Percentiles rank a stretch among this genome's conserved stretches.
phyloP scores from a whole-genome alignment of 495 filamentous ascomycete species.

The Chaetomidium leptoderma region DNA sequence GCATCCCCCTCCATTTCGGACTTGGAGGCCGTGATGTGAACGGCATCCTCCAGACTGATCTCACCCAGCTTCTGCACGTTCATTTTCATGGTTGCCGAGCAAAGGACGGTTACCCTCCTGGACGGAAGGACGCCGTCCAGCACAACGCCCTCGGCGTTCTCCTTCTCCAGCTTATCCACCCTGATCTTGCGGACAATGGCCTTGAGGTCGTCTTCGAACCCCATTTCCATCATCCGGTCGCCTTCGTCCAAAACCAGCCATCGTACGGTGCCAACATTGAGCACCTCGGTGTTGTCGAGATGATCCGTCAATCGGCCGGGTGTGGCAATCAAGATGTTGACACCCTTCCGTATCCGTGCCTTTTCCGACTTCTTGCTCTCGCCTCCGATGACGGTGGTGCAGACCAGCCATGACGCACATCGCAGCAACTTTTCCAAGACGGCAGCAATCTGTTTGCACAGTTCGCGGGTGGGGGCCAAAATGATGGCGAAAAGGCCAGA shows the following conservation, averaged over 20 bases:
- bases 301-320: slow-evolving; percentile 88
- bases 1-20: slow-evolving; percentile 43
- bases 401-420: slow-evolving; percentile 83
- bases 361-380: slow-evolving; percentile 98
- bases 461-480: slow-evolving; percentile 83
- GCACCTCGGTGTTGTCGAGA: slow-evolving; percentile 79
- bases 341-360: slow-evolving; percentile 80
- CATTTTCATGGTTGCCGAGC: slow-evolving; percentile 96
- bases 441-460: slow-evolving; percentile 85
- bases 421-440: slow-evolving; percentile 78
- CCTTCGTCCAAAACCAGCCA: slow-evolving; percentile 96
- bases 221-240: slow-evolving; percentile 93
- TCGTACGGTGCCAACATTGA: slow-evolving; percentile 82
- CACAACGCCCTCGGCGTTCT: slow-evolving; percentile 38
- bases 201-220: slow-evolving; percentile 83
- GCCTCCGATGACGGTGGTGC: slow-evolving; percentile 87
- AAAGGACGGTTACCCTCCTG: slow-evolving; percentile 80
- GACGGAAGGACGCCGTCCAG: slow-evolving; percentile 59
- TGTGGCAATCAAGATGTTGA: slow-evolving; percentile 93
- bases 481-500: slow-evolving; percentile 91
- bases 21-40: slow-evolving; percentile 73
- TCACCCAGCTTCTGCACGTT: slow-evolving; percentile 87
- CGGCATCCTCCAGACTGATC: slow-evolving; percentile 89
- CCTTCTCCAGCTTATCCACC: slow-evolving; percentile 39
- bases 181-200: slow-evolving; percentile 76